Base-by-base conservation (phyloP, 225 moss, liverwort and hornwort species). In the Pseudisothecium myosuroides region DNA sequence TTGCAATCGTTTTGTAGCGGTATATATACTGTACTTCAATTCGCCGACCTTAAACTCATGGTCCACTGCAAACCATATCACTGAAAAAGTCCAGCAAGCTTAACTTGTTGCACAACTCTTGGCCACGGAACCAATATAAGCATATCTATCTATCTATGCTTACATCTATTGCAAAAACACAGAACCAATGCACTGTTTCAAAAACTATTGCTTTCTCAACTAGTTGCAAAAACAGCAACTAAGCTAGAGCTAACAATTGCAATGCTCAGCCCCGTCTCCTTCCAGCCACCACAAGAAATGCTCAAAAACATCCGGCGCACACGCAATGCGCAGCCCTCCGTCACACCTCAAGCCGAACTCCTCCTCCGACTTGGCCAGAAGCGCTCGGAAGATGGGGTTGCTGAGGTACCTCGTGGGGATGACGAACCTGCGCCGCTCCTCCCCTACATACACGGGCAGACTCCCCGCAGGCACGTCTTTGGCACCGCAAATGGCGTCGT, bases 271-370 rank as follows among this genome's bases (percentile, higher is more conserved):
- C 56, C 84, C 80, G 21, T 90, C 88, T 65, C 92, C 90, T 85
- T 94, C 92, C 47, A 94, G 50, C 92, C 94, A 93, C 97, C 98
- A 97, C 28, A 97, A 88, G 50, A 97, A 88, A 85, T 95, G 96
- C 94, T 98, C 95, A 75, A 98, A 98, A 10, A 92, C 93, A 1
- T 95, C 95, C 7, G 97, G 94, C 52, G 92, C 89, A 66, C 97
- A 98, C 15, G 98, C 98, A 87, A 98, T 96, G 5, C 90, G 93
- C 83, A 98, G 87, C 23, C 96, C 97, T 9, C 98, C 97, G 27
- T 95, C 86, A 54, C 95, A 95, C 27, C 94, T 89, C 14, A 95
- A 89, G 6, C 97, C 97, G 56, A 92, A 97, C 88, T 98, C 96
- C 36, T 97, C 98, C 54, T 92, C 93, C 55, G 98, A 97, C 73